A percentile compares a stretch with the other conserved stretches of the same genome.
These are phyloP conservation scores for Talaromyces adpressus DNA, from an alignment of 495 filamentous ascomycete species.

Conservation along the genomic window DNA sequence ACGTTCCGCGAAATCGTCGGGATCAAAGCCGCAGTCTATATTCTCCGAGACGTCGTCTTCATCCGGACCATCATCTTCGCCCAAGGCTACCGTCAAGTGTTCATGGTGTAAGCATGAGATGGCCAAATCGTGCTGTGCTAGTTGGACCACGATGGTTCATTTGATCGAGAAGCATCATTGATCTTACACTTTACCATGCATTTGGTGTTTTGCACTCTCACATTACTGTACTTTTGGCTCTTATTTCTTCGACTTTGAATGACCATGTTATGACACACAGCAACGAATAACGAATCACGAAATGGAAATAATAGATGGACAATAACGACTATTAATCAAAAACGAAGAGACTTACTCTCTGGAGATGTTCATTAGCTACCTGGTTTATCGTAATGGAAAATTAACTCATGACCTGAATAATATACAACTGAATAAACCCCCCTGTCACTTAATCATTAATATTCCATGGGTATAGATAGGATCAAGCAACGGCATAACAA, in stretches of 20 bases:
- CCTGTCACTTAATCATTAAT: neutral
- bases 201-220: neutral
- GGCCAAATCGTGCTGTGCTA: conserved; percentile 63
- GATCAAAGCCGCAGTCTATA: neutral
- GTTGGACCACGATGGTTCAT: conserved; percentile 64
- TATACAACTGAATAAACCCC: neutral
- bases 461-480: neutral
- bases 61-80: conserved; percentile 17
- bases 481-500: neutral
- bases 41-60: conserved; percentile 10
- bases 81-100: conserved; percentile 55
- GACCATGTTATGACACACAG: neutral
- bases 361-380: neutral
- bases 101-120: conserved; percentile 77
- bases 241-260: neutral
- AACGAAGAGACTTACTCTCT: neutral
- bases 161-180: conserved; percentile 59
- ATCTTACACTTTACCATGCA: neutral
- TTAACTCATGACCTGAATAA: neutral
- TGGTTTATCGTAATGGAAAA: neutral
- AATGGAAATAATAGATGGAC: neutral
- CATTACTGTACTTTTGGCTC: neutral
- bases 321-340: neutral
- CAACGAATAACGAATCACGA: neutral
- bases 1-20: neutral